Conservation (phyloP, 1,139 yeast genomes). For the Ogataea hybrid region DNA sequence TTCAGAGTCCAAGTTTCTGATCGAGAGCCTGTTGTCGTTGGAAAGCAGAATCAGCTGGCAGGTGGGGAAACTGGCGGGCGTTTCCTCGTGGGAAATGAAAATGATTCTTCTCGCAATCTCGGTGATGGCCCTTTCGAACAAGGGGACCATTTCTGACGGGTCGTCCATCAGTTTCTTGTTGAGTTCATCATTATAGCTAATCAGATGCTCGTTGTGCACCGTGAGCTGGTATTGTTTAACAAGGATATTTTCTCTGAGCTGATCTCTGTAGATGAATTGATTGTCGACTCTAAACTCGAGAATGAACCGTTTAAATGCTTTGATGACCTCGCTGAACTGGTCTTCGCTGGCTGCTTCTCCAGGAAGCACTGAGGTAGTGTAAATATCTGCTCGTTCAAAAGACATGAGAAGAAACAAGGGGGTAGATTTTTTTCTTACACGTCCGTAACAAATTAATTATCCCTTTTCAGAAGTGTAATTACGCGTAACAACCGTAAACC, state of each 20-base stretch:
- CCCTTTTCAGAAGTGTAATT: slow-evolving; percentile 11
- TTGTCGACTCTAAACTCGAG: slow-evolving; percentile 83
- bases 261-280: slow-evolving; percentile 87
- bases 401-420: slow-evolving; percentile 43
- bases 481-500: slow-evolving; percentile 5
- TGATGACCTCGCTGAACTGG: slow-evolving; percentile 71
- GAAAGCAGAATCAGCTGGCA: slow-evolving; percentile 83
- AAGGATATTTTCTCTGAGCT: slow-evolving; percentile 80
- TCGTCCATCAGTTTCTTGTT: slow-evolving; percentile 82
- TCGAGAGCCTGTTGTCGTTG: slow-evolving; percentile 67
- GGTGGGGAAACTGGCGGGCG: slow-evolving; percentile 62
- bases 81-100: slow-evolving; percentile 53
- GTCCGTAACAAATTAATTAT: slow-evolving; percentile 11
- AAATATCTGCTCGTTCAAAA: slow-evolving; percentile 79
- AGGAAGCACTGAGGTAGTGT: slow-evolving; percentile 82
- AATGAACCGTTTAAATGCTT: slow-evolving; percentile 78
- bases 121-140: slow-evolving; percentile 86
- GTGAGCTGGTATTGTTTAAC: slow-evolving; percentile 71
- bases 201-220: slow-evolving; percentile 82
- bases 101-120: slow-evolving; percentile 86
- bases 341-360: slow-evolving; percentile 69
- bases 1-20: slow-evolving; percentile 82
- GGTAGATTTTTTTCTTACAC: slow-evolving; percentile 6
- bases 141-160: slow-evolving; percentile 85
- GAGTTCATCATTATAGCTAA: slow-evolving; percentile 84